Base-by-base conservation (phyloP, 2,329 filamentous ascomycete species). In the Stagonosporopsis vannaccii region DNA sequence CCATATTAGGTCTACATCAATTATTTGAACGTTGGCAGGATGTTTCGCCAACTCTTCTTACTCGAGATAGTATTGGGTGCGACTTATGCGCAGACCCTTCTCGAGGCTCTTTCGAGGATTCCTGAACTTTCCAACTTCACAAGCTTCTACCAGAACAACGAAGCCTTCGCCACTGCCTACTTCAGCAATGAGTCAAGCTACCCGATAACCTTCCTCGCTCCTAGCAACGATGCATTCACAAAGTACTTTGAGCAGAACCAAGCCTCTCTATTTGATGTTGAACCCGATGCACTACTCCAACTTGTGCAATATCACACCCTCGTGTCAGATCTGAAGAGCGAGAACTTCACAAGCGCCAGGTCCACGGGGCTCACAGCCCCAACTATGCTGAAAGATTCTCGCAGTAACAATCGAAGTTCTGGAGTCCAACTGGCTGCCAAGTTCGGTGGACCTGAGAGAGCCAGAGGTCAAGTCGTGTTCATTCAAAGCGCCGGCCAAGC, bases 291-390 rank as follows among this genome's bases (percentile, higher is more conserved):
- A 2, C 59, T 68, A 6, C 47, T 60, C 19, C 50, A 58, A 7
- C 51, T 68, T 6, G 39, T 68, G 8, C 62, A 65, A 46, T 68
- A 66, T 44, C 65, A 67, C 35, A 62, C 63, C 2, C 56, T 68
- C 1, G 62, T 65, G 1, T 55, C 54, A 8, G 59, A 49, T 26
- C 39, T 68, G 5, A 56, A 17, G 30, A 43, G 37, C 23, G 53
- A 58, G 3, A 65, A 67, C 41, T 58, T 68, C 20, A 61, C 54
- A 13, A 44, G 22, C 19, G 42, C 41, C 13, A 50, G 45, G 1
- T 32, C 20, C 1, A 41, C 25, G 19, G 59, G 62, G 0, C n/a
- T 50, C 6, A 67, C 65, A 19, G 49, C 53, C 1, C 65, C 65
- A 2, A 65, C 63, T 1, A 51, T 66, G 44, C 50, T 68, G 5